Conservation (phyloP, 352 stramenopile genomes). For the Elongisporangium undulatum region DNA sequence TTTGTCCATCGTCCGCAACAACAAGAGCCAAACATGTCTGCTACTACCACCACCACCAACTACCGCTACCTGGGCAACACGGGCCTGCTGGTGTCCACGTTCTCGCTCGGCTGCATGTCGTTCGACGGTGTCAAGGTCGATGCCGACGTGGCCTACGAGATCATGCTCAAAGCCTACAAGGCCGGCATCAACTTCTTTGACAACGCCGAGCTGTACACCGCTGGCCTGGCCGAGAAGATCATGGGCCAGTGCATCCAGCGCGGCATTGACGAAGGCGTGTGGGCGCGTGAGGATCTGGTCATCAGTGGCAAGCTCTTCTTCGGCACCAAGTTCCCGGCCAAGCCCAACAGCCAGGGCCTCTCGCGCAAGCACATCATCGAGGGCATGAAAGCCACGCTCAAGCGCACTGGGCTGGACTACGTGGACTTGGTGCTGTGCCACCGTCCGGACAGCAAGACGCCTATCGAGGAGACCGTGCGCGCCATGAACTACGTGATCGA, state of each 20-base stretch:
- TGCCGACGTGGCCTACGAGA: constrained; percentile 8
- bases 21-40: background rate
- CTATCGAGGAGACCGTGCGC: constrained; percentile 56
- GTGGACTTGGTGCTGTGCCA: constrained; percentile 60
- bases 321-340: constrained; percentile 11
- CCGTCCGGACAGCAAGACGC: constrained; percentile 33
- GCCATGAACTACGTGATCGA: constrained; percentile 57
- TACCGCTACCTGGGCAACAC: constrained; percentile 15
- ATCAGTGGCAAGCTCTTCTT: constrained; percentile 48
- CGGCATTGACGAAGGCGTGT: constrained; percentile 21
- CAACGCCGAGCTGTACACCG: constrained; percentile 10
- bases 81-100: constrained; percentile 15
- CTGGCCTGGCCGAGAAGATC: constrained; percentile 3
- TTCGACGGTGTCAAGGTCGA: constrained; percentile 3
- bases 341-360: constrained; percentile 16
- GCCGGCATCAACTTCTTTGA: constrained; percentile 48
- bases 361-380: constrained; percentile 42
- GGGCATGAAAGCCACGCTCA: constrained; percentile 29
- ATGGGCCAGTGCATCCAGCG: constrained; percentile 38
- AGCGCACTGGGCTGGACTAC: constrained; percentile 30
- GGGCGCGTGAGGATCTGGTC: constrained; percentile 40
- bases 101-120: constrained; percentile 12
- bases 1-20: background rate
- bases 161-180: constrained; percentile 12
- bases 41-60: constrained; percentile 5